Conservation (phyloP, 2,329 filamentous ascomycete species). For the Aspergillus spinulosporus region DNA sequence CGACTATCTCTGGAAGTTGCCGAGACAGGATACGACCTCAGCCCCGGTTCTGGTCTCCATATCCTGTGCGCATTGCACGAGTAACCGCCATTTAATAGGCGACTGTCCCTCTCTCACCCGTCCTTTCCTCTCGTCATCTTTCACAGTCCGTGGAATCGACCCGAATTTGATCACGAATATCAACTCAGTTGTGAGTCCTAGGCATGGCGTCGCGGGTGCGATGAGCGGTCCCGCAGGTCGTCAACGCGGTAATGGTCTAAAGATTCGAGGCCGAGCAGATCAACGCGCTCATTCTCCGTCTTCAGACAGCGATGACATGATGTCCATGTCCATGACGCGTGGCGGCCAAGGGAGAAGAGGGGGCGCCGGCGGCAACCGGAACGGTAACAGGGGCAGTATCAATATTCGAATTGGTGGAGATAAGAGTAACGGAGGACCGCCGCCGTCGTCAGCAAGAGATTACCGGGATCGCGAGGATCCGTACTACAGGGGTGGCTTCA, state of each 20-base stretch:
- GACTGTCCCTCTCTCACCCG: constrained; percentile 42
- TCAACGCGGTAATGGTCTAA: constrained; percentile 27
- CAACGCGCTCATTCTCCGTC: constrained; percentile 25
- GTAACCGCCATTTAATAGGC: constrained; percentile 45
- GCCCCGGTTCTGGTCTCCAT: constrained; percentile 42
- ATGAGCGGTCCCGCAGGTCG: constrained; percentile 21
- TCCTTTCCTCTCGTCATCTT: constrained; percentile 37
- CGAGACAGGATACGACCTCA: constrained; percentile 25
- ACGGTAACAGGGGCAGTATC: constrained; percentile 36
- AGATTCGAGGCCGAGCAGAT: constrained; percentile 40
- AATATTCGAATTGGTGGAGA: constrained; percentile 39
- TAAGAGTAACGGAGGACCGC: constrained; percentile 28
- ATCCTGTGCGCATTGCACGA: constrained; percentile 47
- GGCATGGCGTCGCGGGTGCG: constrained; percentile 11
- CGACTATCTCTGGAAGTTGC: constrained; percentile 57
- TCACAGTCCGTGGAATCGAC: constrained; percentile 41
- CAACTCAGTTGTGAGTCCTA: constrained; percentile 28
- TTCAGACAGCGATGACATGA: constrained; percentile 39
- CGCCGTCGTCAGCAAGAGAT: constrained; percentile 15
- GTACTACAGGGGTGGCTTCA: constrained; percentile 17
- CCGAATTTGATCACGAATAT: constrained; percentile 42
- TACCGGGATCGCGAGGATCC: constrained; percentile 32
- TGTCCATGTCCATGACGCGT: constrained; percentile 28
- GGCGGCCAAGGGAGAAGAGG: constrained; percentile 29
- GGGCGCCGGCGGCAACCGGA: constrained; percentile 27